phyloP scores from a whole-genome alignment of 2,329 filamentous ascomycete species.

The Phialophora macrospora region DNA sequence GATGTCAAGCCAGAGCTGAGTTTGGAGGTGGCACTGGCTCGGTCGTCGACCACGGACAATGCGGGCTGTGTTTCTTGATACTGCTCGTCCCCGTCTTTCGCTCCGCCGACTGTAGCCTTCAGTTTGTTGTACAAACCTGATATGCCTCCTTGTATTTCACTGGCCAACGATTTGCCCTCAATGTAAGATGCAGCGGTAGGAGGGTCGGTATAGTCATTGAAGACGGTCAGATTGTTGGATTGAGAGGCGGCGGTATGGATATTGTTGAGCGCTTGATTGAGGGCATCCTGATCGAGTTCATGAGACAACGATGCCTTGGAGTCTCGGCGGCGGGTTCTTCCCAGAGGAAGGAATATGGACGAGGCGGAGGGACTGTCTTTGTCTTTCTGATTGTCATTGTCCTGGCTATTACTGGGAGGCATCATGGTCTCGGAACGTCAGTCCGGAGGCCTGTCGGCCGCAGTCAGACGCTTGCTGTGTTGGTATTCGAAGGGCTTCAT shows the following conservation, averaged over 20 bases:
- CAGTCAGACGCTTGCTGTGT: slow-evolving; percentile 21
- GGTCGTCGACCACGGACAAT: slow-evolving; percentile 32
- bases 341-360: slow-evolving; percentile 52
- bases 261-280: slow-evolving; percentile 78
- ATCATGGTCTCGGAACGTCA: slow-evolving; percentile 8
- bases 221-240: slow-evolving; percentile 82
- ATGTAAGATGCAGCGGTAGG: slow-evolving; percentile 65
- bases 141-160: slow-evolving; percentile 81
- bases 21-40: slow-evolving; percentile 25
- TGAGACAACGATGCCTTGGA: slow-evolving; percentile 58
- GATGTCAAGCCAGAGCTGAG: slow-evolving; percentile 35
- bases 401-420: slow-evolving; percentile 41
- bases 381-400: slow-evolving; percentile 26
- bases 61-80: slow-evolving; percentile 23
- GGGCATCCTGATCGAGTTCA: slow-evolving; percentile 71
- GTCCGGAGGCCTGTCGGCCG: slow-evolving; percentile 28
- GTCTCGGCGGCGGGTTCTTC: slow-evolving; percentile 49
- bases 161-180: slow-evolving; percentile 72
- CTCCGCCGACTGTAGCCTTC: slow-evolving; percentile 77
- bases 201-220: slow-evolving; percentile 79
- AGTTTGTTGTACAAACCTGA: slow-evolving; percentile 88
- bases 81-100: slow-evolving; percentile 53
- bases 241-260: slow-evolving; percentile 90
- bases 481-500: slow-evolving; percentile 26
- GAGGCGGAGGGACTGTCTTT: slow-evolving; percentile 51